Base-by-base conservation (phyloP, 208 protist species). In the Trypanosoma cruzi region DNA sequence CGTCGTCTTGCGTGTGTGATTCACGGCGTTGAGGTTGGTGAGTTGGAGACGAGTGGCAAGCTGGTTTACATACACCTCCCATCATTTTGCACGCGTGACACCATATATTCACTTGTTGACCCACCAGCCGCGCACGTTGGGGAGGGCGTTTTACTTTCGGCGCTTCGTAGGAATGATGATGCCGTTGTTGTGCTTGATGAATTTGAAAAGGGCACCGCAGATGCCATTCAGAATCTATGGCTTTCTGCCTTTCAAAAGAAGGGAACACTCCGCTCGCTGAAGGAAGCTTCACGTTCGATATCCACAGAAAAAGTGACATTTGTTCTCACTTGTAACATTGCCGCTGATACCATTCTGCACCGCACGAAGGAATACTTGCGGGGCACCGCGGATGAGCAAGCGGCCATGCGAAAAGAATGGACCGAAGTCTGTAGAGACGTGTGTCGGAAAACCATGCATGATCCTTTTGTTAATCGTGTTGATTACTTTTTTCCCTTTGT, bases 31-130 rank as follows among this genome's bases (percentile, higher is more conserved):
- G 71, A 78, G n/a, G 29, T 62, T n/a, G 52, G 53, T 28, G 71
- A 75, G 22, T 57, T 90, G 42, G 88, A 96, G 71, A 46, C 73
- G 2, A 70, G 66, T 4, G 90, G 90, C 18, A 86, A 91, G 60
- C 77, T 96, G 44, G 80, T 96, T 14, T 79, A 88, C 70, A 90
- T 96, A 49, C 87, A 96, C 74, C 89, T 93, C 73, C 87, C 87
- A 37, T 93, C 85, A 10, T 94, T 92, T 60, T 91, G 87, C 76
- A 96, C 90, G 20, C 84, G 82, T 42, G 87, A 96, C 69, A 88
- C 84, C 66, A 92, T 96, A 50, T 94, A 96, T 77, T 96, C 90
- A 10, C 79, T 96, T 13, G 88, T 96, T 26, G 90, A 96, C 72
- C 90, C 90, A 22, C 90, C 90, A 0, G 87, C 88, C 1, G 90